Conservation (phyloP, 2,329 filamentous ascomycete species). For the Geosmithia flava region DNA sequence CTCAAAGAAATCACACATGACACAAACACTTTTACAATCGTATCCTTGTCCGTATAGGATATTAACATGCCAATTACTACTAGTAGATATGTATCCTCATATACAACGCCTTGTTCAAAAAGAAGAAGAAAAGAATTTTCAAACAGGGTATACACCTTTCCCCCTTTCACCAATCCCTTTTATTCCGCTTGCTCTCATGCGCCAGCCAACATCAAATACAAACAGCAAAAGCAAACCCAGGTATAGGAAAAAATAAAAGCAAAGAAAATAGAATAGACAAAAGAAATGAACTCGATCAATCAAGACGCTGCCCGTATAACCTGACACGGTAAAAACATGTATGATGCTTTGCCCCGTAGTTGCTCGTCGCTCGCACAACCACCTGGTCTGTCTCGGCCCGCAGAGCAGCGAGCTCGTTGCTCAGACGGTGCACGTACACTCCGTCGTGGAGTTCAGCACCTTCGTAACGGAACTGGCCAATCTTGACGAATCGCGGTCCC, state of each 20-base stretch:
- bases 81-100: background rate
- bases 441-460: conserved; percentile 27
- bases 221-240: background rate
- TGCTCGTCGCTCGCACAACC: conserved; percentile 41
- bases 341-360: conserved; percentile 44
- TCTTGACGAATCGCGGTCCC: conserved; percentile 36
- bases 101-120: background rate
- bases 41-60: no score
- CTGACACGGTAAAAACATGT: conserved; percentile 56
- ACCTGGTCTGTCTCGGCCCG: conserved; percentile 36
- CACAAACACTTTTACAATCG: no score
- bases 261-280: background rate
- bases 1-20: no score
- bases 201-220: background rate
- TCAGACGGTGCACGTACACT: conserved; percentile 40
- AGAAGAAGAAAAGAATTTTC: background rate
- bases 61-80: background rate
- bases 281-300: background rate
- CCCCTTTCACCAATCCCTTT: background rate
- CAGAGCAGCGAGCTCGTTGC: conserved; percentile 33
- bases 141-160: background rate
- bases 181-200: background rate
- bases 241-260: background rate
- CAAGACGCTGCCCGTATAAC: conserved; percentile 31
- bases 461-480: conserved; percentile 43